Conservation (phyloP, 2,329 filamentous ascomycete species). For the Microcyclospora pomicola region DNA sequence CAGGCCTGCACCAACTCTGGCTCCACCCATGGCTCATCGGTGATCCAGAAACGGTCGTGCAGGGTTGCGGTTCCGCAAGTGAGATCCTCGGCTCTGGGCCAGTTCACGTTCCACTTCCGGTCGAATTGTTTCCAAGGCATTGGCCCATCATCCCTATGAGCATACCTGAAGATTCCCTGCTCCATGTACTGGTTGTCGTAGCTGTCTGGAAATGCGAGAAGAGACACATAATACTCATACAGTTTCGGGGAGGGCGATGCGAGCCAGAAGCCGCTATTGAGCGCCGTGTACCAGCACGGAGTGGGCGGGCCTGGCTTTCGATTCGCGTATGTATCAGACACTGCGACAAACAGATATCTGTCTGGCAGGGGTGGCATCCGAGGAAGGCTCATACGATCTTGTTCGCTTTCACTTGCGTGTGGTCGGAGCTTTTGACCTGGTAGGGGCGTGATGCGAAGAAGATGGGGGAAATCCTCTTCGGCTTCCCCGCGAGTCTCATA, state of each 20-base stretch:
- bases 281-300: slow-evolving; percentile 15
- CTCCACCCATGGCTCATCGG: neutral
- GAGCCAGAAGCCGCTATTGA: slow-evolving; percentile 28
- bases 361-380: slow-evolving; percentile 12
- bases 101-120: slow-evolving; percentile 27
- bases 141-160: slow-evolving; percentile 21
- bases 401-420: slow-evolving; percentile 9
- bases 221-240: slow-evolving; percentile 21
- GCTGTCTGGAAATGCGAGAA: slow-evolving; percentile 17
- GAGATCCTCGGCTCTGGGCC: slow-evolving; percentile 23
- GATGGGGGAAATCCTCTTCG: slow-evolving; percentile 5
- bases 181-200: slow-evolving; percentile 24
- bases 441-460: slow-evolving; percentile 1
- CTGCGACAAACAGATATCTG: slow-evolving; percentile 22
- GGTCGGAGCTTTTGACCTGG: too few relatives aligned
- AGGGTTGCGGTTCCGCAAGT: slow-evolving; percentile 23
- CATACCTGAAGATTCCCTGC: slow-evolving; percentile 26
- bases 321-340: slow-evolving; percentile 19
- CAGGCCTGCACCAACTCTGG: too few relatives aligned
- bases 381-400: too few relatives aligned
- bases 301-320: slow-evolving; percentile 15
- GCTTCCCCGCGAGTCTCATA: slow-evolving; percentile 8
- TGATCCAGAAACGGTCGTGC: slow-evolving; percentile 30
- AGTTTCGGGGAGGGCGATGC: slow-evolving; percentile 18
- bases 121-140: slow-evolving; percentile 28